Conservation (phyloP, 352 stramenopile species). For the Phytopythium sindhum region DNA sequence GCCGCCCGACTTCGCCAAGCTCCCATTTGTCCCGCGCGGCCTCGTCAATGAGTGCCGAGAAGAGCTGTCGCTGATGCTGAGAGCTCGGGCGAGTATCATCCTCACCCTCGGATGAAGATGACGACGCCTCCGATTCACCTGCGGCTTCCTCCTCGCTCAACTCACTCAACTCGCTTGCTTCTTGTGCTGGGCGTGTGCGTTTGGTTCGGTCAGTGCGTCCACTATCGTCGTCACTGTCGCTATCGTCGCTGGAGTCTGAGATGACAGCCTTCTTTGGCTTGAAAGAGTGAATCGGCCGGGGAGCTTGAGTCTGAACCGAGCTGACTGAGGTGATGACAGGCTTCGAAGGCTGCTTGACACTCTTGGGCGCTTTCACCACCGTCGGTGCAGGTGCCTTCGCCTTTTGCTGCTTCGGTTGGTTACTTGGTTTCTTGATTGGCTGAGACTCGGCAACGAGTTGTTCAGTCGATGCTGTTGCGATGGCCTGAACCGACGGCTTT, state of each 20-base stretch:
- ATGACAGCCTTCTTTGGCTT: not conserved
- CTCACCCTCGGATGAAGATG: not conserved
- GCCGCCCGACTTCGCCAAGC: slow-evolving; percentile 68
- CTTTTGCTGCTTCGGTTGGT: not conserved
- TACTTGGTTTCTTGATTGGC: not conserved
- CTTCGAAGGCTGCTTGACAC: not conserved
- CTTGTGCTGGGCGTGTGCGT: too few species aligned
- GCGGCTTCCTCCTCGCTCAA: not conserved
- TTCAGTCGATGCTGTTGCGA: not conserved
- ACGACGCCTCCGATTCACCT: slow-evolving; percentile 10
- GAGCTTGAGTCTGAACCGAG: not conserved
- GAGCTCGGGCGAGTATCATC: not conserved
- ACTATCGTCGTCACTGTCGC: not conserved
- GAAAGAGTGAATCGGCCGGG: not conserved
- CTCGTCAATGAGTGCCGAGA: slow-evolving; percentile 71
- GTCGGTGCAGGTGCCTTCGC: not conserved
- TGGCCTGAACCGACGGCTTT: not conserved
- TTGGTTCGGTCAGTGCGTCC: not conserved
- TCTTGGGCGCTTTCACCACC: not conserved
- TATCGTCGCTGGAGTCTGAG: not conserved
- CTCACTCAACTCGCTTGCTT: not conserved
- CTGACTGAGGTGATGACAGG: not conserved
- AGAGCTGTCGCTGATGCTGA: slow-evolving; percentile 31
- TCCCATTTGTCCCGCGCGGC: slow-evolving; percentile 75
- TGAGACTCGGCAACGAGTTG: not conserved